phyloP scores from a whole-genome alignment of 2,329 filamentous ascomycete genomes.

The Penicillium polonicum region DNA sequence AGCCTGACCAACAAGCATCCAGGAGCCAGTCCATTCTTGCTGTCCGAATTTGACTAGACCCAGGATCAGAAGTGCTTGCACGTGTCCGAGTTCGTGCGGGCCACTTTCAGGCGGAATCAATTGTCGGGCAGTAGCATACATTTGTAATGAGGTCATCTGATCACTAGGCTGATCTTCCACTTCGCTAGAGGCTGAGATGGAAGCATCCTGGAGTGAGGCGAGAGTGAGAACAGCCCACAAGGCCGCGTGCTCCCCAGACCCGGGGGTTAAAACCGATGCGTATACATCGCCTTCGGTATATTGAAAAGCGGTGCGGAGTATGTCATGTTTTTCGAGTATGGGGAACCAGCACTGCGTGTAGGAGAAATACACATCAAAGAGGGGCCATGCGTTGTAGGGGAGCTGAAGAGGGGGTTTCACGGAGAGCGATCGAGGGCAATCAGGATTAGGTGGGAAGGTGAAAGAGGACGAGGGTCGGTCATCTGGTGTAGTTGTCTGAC shows the following conservation, averaged over 20 bases:
- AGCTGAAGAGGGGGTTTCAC: slow-evolving; percentile 46
- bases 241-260: slow-evolving; percentile 53
- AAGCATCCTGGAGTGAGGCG: slow-evolving; percentile 55
- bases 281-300: slow-evolving; percentile 31
- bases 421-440: slow-evolving; percentile 12
- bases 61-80: slow-evolving; percentile 59
- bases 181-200: slow-evolving; percentile 27
- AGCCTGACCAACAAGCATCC: slow-evolving; percentile 65
- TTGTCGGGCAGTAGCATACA: slow-evolving; percentile 46
- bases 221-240: slow-evolving; percentile 62
- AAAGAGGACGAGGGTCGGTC: slow-evolving; percentile 5
- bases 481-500: slow-evolving; percentile 22
- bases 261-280: slow-evolving; percentile 29
- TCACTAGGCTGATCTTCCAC: slow-evolving; percentile 14
- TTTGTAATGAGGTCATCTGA: slow-evolving; percentile 29
- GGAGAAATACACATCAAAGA: slow-evolving; percentile 71
- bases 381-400: slow-evolving; percentile 50
- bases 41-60: slow-evolving; percentile 63
- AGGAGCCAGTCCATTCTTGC: slow-evolving; percentile 58
- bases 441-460: background rate
- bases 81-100: slow-evolving; percentile 51
- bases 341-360: slow-evolving; percentile 77
- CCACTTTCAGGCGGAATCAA: slow-evolving; percentile 51
- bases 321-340: slow-evolving; percentile 65
- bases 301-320: slow-evolving; percentile 53